Conservation (phyloP, 345 rosid species). For the Brassica nigra region DNA sequence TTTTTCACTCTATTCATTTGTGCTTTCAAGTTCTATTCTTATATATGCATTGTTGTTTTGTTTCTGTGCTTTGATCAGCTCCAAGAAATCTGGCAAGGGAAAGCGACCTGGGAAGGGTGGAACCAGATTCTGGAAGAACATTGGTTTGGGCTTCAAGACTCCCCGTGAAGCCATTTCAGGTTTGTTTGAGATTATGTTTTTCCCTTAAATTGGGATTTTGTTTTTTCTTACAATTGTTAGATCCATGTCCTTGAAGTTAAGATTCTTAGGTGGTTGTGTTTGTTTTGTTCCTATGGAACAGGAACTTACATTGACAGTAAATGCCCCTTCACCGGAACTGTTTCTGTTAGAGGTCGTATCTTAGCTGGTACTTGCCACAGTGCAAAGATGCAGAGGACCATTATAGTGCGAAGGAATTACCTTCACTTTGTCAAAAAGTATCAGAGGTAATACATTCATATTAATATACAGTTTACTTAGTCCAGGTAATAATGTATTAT, state of each 20-base stretch:
- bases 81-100: slow-evolving; percentile 80
- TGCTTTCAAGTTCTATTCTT: neutral
- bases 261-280: neutral
- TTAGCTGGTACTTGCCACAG: slow-evolving; percentile 88
- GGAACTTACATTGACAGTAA: slow-evolving; percentile 82
- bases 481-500: neutral
- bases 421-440: slow-evolving; percentile 87
- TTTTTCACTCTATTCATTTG: neutral
- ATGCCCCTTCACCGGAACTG: slow-evolving; percentile 82
- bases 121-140: slow-evolving; percentile 78
- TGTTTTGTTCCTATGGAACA: slow-evolving; percentile 15
- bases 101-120: slow-evolving; percentile 95
- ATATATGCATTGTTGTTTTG: neutral
- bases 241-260: neutral
- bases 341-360: slow-evolving; percentile 84
- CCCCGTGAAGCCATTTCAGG: slow-evolving; percentile 91
- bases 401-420: slow-evolving; percentile 78
- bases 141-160: slow-evolving; percentile 87
- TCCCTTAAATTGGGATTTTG: neutral
- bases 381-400: slow-evolving; percentile 83
- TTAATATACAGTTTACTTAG: neutral
- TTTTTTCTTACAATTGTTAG: neutral
- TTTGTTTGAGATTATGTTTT: slow-evolving; percentile 16
- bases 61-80: slow-evolving; percentile 43
- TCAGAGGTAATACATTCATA: slow-evolving; percentile 39